Evolutionary conservation across 495 filamentous ascomycete species (phyloP), one percentile per base, ranked within the genome.

Genomic region (Tuber umbilicatum): DNA sequence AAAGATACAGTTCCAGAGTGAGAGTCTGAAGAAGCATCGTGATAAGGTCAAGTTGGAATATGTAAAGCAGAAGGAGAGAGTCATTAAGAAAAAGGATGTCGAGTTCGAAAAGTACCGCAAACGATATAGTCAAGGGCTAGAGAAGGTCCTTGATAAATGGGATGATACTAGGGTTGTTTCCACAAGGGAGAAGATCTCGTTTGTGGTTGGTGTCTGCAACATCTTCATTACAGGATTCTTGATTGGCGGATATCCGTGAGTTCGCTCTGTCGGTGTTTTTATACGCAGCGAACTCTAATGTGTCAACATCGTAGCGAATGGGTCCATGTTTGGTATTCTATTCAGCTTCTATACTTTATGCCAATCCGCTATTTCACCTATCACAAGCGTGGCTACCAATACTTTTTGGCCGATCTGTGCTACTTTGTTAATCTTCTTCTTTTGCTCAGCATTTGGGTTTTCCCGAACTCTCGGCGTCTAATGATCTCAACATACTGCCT

Each of bases 211-310:
- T 80, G 94, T 97, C 69, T 89, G 97, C 83, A 99, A 98, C 82
- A 92, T 99, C 82, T 97, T 98, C 84, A 90, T 97, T 80, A 96
- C 93, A 76, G 96, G 94, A 68, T 97, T 97, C 82, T 85, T 99
- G 70, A 91, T 98, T 75, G 95, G 96, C 70, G 92, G 89, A 37
- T 90, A 86, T 79, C 93, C 95, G 27, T 82, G 73, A 74, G 81
- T 79, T 67, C 37, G 21, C 43, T 40, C 23, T 31, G 27, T 31
- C 35, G 35, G 27, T 74, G 42, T 64, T 23, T 73, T 55, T 23
- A 55, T 39, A 72, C 38, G 27, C 4, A 37, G 6, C 35, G 71
- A 64, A 64, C 43, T 27, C 79, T 81, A 74, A 81, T 47, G 41
- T 68, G n/a, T 19, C 50, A 45, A 27, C 67, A 47, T 19, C 21